Evolutionary conservation across 1,284 basidiomycete genomes (phyloP), one percentile per base, ranked within the genome.

Genomic region (Fomitopsis betulina): DNA sequence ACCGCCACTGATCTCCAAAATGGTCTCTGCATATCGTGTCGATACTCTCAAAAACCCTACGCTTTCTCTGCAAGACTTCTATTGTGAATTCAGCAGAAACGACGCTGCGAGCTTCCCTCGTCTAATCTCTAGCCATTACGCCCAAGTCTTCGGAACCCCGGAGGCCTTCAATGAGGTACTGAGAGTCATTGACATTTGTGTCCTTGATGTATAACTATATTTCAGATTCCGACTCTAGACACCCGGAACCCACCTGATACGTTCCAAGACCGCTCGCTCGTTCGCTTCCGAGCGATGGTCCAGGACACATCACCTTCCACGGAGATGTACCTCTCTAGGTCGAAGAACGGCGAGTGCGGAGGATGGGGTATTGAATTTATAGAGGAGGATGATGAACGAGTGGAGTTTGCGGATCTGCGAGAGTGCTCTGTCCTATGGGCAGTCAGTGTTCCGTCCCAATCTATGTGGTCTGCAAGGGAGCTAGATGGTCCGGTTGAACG

Each of bases 271-370:
- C 75, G 81, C 13, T 72, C 82, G 0, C 76, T 91, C 3, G 86
- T 92, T 9, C 77, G 80, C 17, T 91, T 91, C 67, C 79, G 82
- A 43, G 84, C 80, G 13, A 89, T 91, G 87, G 76, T 92, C n/a
- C 89, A 92, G 69, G 90, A 91, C 66, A 91, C 87, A 1, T 89
- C 89, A 5, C 68, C 80, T 21, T 84, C 86, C 2, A 80, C 83
- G 0, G 86, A 91, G 66, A 77, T 92, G 65, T 92, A 91, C 67
- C 75, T 90, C 39, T 78, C 82, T 1, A 76, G 69, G 51, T 72
- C 75, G 21, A 54, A 63, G 40, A 68, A 74, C 39, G 77, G 75
- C 3, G 69, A 66, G 35, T 82, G 79, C 60, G 87, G 86, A 32
- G 89, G 89, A 21, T 92, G 90, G 89, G 89, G 87, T 8, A 71